Conservation (phyloP, 2,329 filamentous ascomycete species). For the Trichothecium sympodiale region DNA sequence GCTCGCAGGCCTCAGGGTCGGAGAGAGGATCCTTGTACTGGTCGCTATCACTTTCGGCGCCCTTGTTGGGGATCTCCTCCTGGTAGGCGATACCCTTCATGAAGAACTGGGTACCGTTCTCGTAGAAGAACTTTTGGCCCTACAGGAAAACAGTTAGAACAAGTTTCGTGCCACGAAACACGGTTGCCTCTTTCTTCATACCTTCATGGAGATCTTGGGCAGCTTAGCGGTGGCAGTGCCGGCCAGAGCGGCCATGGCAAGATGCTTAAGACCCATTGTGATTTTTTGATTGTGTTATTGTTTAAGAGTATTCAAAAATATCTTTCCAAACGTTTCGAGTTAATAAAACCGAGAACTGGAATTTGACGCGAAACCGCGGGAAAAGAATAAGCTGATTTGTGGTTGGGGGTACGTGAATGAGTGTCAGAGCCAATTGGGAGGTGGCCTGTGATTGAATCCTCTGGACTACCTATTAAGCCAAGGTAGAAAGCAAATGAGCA, state of each 20-base stretch:
- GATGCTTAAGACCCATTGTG: conserved; percentile 21
- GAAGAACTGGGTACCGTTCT: conserved; percentile 58
- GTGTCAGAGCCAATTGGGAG: conserved; percentile 3
- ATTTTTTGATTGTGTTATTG: conserved; percentile 2
- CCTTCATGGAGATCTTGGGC: conserved; percentile 60
- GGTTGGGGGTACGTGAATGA: background rate
- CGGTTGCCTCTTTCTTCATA: conserved; percentile 17
- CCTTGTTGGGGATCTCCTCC: conserved; percentile 55
- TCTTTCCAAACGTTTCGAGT: background rate
- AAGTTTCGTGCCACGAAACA: background rate
- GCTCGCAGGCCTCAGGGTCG: conserved; percentile 59
- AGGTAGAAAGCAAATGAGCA: conserved; percentile 5
- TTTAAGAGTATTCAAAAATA: conserved; percentile 2
- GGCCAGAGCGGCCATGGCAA: conserved; percentile 27
- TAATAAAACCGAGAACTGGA: background rate
- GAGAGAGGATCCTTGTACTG: conserved; percentile 75
- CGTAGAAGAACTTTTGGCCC: conserved; percentile 83
- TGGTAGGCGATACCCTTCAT: conserved; percentile 95
- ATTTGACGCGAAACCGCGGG: conserved; percentile 1
- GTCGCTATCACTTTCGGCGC: conserved; percentile 28
- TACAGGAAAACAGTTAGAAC: conserved; percentile 17
- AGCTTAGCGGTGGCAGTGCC: conserved; percentile 31
- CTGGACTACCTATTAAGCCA: conserved; percentile 6
- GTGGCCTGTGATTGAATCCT: conserved; percentile 3
- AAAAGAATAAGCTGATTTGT: no score